Base-by-base conservation (phyloP, 371 early-diverging fungal species). In the Mucor irregularis region DNA sequence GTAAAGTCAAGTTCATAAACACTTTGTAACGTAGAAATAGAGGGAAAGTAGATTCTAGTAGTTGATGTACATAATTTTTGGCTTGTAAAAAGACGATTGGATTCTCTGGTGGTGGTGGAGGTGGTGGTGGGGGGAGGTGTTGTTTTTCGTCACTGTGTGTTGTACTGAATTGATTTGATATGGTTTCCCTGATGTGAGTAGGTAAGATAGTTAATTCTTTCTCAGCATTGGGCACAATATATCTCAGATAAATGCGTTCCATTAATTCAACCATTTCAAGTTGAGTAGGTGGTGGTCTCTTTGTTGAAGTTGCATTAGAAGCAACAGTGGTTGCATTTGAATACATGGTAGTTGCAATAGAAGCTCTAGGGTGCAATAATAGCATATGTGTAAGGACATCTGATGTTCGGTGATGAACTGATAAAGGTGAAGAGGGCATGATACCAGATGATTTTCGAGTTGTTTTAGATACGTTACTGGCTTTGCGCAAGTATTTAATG, bases 1-100 rank as follows among this genome's bases (percentile, higher is more conserved):
- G 56, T n/a, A 69, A 56, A 13, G 75, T 78, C 31, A 85, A 64
- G 39, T 87, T 87, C 58, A 82, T 80, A 29, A 69, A 74, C 0
- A 76, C 81, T 25, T 83, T 80, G 37, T 81, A 80, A 11, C 70
- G 46, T 7, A 87, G 31, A 68, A 87, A 87, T n/a, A 74, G 48
- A 8, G 84, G 83, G 39, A 77, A 85, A 14, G 78, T 71, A 14
- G 69, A 58, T 53, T 80, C 66, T 61, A 87, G 79, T 3, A 75
- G 59, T 6, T 74, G 69, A 68, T 78, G 69, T 13, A 85, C 78
- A 57, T 78, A 76, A 14, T 69, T 53, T 21, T 84, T 78, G 8
- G 85, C 84, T 50, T 80, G 73, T 21, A 67, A 56, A 68, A 77
- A 87, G 0, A 85, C 66, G 9, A 58, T 51, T 24, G 79, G 80